phyloP scores from a whole-genome alignment of 768 basidiomycete species.

The Hypsizygus marmoreus region DNA sequence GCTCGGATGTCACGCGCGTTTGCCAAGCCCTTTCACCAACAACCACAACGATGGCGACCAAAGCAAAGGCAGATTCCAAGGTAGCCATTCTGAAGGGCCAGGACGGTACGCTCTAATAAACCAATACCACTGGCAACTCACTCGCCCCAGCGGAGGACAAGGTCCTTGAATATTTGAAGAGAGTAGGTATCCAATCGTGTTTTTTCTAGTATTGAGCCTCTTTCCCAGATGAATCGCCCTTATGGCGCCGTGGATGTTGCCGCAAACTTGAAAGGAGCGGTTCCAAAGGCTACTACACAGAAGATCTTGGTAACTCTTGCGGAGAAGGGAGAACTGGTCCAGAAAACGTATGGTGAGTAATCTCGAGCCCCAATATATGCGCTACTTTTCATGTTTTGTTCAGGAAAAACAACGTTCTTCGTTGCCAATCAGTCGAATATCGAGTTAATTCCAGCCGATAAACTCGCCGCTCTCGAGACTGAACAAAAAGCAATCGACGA shows the following conservation, averaged over 20 bases:
- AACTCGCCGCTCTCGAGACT: constrained; percentile 58
- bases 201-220: constrained; percentile 5
- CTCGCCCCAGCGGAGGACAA: constrained; percentile 64
- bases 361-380: constrained; percentile 11
- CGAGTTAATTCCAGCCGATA: constrained; percentile 61
- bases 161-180: constrained; percentile 78
- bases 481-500: constrained; percentile 62
- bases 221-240: constrained; percentile 83
- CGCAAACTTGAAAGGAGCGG: constrained; percentile 87
- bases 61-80: constrained; percentile 57
- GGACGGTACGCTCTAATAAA: constrained; percentile 49
- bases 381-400: constrained; percentile 10
- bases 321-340: constrained; percentile 81
- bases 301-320: constrained; percentile 82
- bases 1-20: not conserved
- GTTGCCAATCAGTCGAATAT: constrained; percentile 81
- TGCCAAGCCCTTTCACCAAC: not conserved
- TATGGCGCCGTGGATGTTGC: constrained; percentile 91
- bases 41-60: constrained; percentile 43
- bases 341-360: constrained; percentile 77
- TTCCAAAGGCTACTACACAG: constrained; percentile 81
- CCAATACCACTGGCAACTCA: not conserved
- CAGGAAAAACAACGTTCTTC: constrained; percentile 87
- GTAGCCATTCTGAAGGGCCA: constrained; percentile 68
- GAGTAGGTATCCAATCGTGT: constrained; percentile 37